Percentiles rank a stretch among this genome's conserved stretches.
phyloP scores from a whole-genome alignment of 176 grass and related monocot genomes.

The Musa schizocarpa region DNA sequence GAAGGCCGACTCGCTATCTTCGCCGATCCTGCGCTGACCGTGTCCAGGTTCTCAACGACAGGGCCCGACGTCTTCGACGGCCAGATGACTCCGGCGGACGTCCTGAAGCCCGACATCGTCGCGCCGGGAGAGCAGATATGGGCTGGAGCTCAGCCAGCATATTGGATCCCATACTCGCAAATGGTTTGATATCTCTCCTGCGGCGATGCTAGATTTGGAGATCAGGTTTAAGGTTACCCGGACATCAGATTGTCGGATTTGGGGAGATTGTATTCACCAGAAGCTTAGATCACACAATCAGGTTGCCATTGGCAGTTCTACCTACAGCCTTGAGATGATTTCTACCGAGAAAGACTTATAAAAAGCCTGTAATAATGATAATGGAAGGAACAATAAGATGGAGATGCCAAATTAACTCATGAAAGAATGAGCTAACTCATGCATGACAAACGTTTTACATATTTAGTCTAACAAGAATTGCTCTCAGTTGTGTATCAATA shows the following conservation, averaged over 20 bases:
- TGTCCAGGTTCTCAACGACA: constrained; percentile 40
- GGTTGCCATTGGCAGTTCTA: constrained; percentile 32
- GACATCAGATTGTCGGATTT: constrained; percentile 26
- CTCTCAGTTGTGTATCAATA: neutral
- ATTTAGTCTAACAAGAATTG: no score
- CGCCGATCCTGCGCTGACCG: neutral
- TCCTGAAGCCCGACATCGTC: constrained; percentile 55
- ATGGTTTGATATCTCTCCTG: constrained; percentile 35
- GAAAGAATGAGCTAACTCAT: neutral
- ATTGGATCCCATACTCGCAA: constrained; percentile 6
- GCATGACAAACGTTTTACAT: no score
- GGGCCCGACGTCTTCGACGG: constrained; percentile 27
- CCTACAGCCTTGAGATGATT: constrained; percentile 2
- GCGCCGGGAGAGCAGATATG: constrained; percentile 48
- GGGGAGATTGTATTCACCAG: constrained; percentile 46
- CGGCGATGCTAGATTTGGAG: constrained; percentile 30
- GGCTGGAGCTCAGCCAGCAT: no score
- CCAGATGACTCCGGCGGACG: constrained; percentile 26
- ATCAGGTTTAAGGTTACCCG: neutral
- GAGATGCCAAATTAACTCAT: no score
- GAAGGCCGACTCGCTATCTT: constrained; percentile 40
- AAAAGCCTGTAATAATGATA: no score
- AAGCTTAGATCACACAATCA: constrained; percentile 41
- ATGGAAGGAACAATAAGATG: no score
- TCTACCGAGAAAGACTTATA: no score